Evolutionary conservation across 2,329 filamentous ascomycete genomes (phyloP).

Genomic region (Periconia macrospinosa): DNA sequence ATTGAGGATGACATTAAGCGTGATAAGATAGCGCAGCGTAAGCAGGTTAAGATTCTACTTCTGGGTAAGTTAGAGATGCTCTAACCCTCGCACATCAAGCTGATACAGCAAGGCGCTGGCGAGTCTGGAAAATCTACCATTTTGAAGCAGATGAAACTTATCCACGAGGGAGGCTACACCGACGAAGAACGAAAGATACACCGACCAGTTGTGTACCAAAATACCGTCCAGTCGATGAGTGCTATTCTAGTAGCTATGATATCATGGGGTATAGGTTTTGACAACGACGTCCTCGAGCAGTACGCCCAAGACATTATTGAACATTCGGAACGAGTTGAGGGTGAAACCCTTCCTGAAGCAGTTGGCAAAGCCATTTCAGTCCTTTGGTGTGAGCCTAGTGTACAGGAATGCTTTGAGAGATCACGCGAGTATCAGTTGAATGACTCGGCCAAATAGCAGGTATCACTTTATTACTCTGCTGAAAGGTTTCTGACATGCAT

Average conservation of each 20-base stretch:
- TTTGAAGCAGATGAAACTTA: constrained; percentile 98
- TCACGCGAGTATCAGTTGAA: constrained; percentile 96
- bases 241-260: constrained; percentile 71
- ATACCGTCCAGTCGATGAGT: constrained; percentile 71
- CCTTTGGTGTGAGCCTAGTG: constrained; percentile 88
- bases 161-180: constrained; percentile 97
- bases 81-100: too few species aligned
- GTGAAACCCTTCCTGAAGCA: constrained; percentile 89
- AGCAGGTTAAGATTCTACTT: constrained; percentile 99
- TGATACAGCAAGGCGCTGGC: constrained; percentile 83
- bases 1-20: constrained; percentile 99
- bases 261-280: constrained; percentile 75
- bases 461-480: constrained; percentile 26
- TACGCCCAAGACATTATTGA: constrained; percentile 98
- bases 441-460: constrained; percentile 93
- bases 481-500: constrained; percentile 17
- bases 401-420: constrained; percentile 93
- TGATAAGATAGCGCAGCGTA: constrained; percentile 97
- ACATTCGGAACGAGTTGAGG: constrained; percentile 95
- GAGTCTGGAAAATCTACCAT: constrained; percentile 97
- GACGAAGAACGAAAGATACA: constrained; percentile 77
- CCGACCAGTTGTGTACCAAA: constrained; percentile 73
- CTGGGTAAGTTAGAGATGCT: constrained; percentile 65
- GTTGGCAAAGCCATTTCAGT: constrained; percentile 91
- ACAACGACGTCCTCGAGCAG: constrained; percentile 91